Base-by-base conservation (phyloP, 306 rosid species). In the Cicer pinnatifidum region DNA sequence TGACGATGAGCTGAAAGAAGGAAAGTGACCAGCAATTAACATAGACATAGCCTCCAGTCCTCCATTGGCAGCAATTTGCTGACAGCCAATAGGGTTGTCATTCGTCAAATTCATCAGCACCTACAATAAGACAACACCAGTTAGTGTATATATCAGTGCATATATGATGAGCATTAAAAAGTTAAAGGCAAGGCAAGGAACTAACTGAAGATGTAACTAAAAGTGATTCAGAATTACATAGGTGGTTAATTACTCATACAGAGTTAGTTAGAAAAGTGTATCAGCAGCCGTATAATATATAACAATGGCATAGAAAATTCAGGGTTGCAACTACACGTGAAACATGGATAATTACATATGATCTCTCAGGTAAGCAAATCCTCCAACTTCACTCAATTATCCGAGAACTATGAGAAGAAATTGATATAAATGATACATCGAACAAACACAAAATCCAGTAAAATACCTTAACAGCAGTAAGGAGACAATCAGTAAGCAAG, bases 81-180 rank as follows among this genome's bases (percentile, higher is more conserved):
- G 84, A 79, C 97, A 95, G 61, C 99, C 99, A 84, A 86, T 84
- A 67, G 90, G 93, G 83, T 95, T 95, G 78, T 95, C 99, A 77
- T 94, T 91, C 13, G 99, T 92, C 83, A 95, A 84, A 85, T 91
- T 91, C 99, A 95, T 95, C 80, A 95, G 83, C 86, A 89, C 99
- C 99, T 95, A 90, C 67, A 75, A 86, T 71, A 64, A 73, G 62
- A 41, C 47, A 67, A 60, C 53, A 80, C 66, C 13, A 64, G 15
- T 47, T 44, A 67, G 57, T 38, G 23, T 60, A 11, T 48, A 60
- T 37, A 75, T 61, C 19, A 33, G 33, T 53, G 35, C 60, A 53
- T 51, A 56, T 56, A 20, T 56, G 39, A 56, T 20, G 23, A 37
- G 38, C 62, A 56, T 56, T 7, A 0, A 56, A 20, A 8, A 9